A percentile compares a stretch with the other conserved stretches of the same genome.
These are phyloP conservation scores for Penicillium concentricum DNA, from an alignment of 2,329 filamentous ascomycete genomes.

Conservation along the genomic window DNA sequence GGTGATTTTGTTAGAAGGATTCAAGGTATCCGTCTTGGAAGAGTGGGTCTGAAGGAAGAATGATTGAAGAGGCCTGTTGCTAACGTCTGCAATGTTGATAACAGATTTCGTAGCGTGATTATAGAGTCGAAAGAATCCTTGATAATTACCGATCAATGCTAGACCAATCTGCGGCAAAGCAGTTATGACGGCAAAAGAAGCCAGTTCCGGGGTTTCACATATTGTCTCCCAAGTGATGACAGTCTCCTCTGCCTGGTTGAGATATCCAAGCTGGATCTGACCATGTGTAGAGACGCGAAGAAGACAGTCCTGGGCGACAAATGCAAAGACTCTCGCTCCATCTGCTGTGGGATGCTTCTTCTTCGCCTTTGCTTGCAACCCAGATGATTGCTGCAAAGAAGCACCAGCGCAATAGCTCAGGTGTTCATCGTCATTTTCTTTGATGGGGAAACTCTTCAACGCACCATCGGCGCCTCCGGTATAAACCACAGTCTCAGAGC, in stretches of 20 bases:
- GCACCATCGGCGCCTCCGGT: slow-evolving; percentile 85
- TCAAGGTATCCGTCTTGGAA: slow-evolving; percentile 5
- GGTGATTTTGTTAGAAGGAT: slow-evolving; percentile 13
- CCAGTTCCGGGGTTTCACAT: slow-evolving; percentile 30
- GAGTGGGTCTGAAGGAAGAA: slow-evolving; percentile 21
- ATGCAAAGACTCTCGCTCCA: slow-evolving; percentile 32
- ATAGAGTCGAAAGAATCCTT: slow-evolving; percentile 37
- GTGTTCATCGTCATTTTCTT: slow-evolving; percentile 7
- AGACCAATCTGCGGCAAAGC: slow-evolving; percentile 30
- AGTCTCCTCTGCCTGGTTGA: slow-evolving; percentile 7
- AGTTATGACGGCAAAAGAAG: slow-evolving; percentile 31
- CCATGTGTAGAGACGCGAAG: slow-evolving; percentile 32
- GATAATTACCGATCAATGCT: slow-evolving; percentile 36
- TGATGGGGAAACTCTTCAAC: slow-evolving; percentile 41
- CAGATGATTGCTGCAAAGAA: not conserved
- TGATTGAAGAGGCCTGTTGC: slow-evolving; percentile 31
- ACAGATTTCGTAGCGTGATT: slow-evolving; percentile 31
- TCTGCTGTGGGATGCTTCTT: slow-evolving; percentile 10
- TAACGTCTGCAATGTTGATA: slow-evolving; percentile 24
- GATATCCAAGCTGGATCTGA: slow-evolving; percentile 33
- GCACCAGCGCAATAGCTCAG: not conserved
- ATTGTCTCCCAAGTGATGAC: slow-evolving; percentile 30
- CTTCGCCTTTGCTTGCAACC: not conserved
- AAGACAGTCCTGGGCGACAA: slow-evolving; percentile 36
- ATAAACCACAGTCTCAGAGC: slow-evolving; percentile 50